phyloP scores from a whole-genome alignment of 2,329 filamentous ascomycete species.

The Aspergillus nomiae region DNA sequence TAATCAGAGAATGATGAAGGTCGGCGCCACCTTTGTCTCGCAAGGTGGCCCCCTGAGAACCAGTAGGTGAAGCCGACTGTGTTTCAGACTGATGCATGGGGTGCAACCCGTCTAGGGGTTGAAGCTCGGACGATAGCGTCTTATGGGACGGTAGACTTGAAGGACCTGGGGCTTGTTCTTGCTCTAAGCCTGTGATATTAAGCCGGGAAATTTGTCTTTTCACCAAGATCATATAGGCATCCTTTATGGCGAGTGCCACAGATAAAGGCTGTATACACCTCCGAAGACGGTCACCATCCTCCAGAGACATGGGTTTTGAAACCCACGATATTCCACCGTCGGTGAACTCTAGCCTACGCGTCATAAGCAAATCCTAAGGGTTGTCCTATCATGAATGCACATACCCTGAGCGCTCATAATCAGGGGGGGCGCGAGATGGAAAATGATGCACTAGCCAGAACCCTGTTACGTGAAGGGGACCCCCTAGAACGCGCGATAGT shows the following conservation, averaged over 20 bases:
- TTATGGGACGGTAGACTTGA: constrained; percentile 16
- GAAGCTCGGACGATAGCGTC: constrained; percentile 16
- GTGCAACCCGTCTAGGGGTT: constrained; percentile 19
- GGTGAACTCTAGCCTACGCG: constrained; percentile 30
- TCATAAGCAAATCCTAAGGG: constrained; percentile 11
- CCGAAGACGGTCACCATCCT: constrained; percentile 33
- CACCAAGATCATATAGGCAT: constrained; percentile 35
- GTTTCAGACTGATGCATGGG: constrained; percentile 21
- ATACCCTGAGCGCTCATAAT: constrained; percentile 63
- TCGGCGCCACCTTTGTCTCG: constrained; percentile 17
- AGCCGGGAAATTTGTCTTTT: constrained; percentile 31
- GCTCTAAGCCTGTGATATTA: constrained; percentile 13
- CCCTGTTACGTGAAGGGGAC: constrained; percentile 52
- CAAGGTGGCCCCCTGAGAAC: constrained; percentile 17
- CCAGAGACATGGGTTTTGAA: constrained; percentile 28
- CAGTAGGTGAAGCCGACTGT: constrained; percentile 17
- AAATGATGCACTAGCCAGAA: constrained; percentile 66
- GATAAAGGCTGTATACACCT: constrained; percentile 34
- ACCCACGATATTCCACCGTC: constrained; percentile 30
- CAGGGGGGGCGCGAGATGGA: constrained; percentile 60
- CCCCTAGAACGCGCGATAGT: constrained; percentile 51
- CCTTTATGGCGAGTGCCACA: constrained; percentile 35
- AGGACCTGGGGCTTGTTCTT: constrained; percentile 16
- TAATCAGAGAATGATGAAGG: constrained; percentile 30
- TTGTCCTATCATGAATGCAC: constrained; percentile 19